Percentiles rank a stretch among this genome's conserved stretches.
phyloP scores from a whole-genome alignment of 257 asterid genomes.

The Forsythia suspensa region DNA sequence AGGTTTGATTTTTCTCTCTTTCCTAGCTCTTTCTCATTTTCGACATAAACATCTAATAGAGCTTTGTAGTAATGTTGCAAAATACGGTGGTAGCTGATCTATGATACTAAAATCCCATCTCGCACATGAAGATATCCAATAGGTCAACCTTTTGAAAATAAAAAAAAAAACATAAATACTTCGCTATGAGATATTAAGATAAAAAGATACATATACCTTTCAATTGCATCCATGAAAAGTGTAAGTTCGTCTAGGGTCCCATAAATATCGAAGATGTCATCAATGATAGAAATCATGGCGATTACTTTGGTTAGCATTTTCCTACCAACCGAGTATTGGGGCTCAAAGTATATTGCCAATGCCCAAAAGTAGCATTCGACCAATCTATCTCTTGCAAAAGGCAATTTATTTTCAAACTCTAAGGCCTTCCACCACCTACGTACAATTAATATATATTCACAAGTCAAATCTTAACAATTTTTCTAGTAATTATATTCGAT shows the following conservation, averaged over 20 bases:
- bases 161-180: too few relatives aligned
- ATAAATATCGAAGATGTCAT: constrained; percentile 22
- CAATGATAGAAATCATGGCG: background rate
- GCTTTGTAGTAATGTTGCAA: too few relatives aligned
- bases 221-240: constrained; percentile 11
- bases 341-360: constrained; percentile 12
- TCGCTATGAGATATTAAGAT: too few relatives aligned
- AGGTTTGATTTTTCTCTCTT: background rate
- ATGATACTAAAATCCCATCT: too few relatives aligned
- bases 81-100: too few relatives aligned
- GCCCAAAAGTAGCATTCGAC: constrained; percentile 28
- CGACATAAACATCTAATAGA: too few relatives aligned
- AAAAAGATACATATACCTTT: too few relatives aligned
- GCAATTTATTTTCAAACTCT: background rate
- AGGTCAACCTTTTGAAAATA: too few relatives aligned
- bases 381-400: constrained; percentile 22
- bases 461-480: background rate
- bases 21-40: background rate
- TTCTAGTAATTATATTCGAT: too few relatives aligned
- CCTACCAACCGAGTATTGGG: constrained; percentile 4
- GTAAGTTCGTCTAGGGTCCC: constrained; percentile 18
- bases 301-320: constrained; percentile 13
- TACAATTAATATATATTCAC: too few relatives aligned
- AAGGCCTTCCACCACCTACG: constrained; percentile 27
- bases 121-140: background rate